These are phyloP conservation scores for Agaricales sp. DNA, from an alignment of 1,284 basidiomycete species.

Conservation along the genomic window DNA sequence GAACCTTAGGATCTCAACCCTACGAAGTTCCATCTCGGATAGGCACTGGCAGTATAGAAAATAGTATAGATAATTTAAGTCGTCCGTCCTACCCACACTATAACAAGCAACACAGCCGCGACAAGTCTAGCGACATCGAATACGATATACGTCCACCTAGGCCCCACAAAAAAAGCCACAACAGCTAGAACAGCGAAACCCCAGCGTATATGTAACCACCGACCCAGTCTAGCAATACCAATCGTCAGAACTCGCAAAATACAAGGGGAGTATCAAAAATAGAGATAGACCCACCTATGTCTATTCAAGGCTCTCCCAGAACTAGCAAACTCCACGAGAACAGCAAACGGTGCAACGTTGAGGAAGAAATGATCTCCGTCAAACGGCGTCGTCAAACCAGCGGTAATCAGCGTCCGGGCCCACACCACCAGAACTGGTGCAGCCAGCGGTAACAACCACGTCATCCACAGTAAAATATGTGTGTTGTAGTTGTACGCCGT, in stretches of 20 bases:
- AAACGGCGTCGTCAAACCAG: constrained; percentile 66
- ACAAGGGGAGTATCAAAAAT: background rate
- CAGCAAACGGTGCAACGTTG: constrained; percentile 54
- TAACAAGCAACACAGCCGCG: constrained; percentile 13
- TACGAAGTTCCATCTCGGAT: no score
- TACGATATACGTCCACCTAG: constrained; percentile 48
- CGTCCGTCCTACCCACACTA: background rate
- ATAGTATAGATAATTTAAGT: no score
- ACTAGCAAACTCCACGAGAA: constrained; percentile 50
- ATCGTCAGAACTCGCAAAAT: constrained; percentile 5
- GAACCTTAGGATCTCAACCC: no score
- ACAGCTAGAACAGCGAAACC: constrained; percentile 36
- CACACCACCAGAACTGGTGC: constrained; percentile 82
- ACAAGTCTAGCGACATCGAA: constrained; percentile 39
- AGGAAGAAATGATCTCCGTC: constrained; percentile 70
- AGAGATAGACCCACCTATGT: constrained; percentile 23
- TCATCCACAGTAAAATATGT: constrained; percentile 69
- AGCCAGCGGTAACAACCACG: constrained; percentile 73
- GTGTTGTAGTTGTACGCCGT: constrained; percentile 39
- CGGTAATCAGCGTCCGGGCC: constrained; percentile 73
- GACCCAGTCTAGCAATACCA: constrained; percentile 24
- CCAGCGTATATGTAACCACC: constrained; percentile 32
- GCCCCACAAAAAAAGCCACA: constrained; percentile 47
- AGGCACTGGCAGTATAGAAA: no score
- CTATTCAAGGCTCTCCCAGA: constrained; percentile 24